Base-by-base conservation (phyloP, 306 rosid genomes). In the Rosa lucieae region DNA sequence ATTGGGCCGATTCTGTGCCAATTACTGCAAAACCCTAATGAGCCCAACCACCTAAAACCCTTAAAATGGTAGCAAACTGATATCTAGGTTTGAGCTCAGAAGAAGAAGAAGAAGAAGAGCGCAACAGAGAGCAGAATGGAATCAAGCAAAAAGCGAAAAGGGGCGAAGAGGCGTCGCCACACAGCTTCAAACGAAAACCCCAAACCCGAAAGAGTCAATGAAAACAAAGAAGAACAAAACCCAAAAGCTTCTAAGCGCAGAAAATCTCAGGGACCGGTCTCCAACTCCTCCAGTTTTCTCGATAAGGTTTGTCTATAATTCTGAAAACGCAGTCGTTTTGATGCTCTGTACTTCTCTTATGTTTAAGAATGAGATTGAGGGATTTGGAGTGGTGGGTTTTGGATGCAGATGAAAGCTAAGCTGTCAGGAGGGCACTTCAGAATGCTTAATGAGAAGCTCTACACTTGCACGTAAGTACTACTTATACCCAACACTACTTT, bases 401-500 rank as follows among this genome's bases (percentile, higher is more conserved):
- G 69, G 72, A 10, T 77, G 81, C 84, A 94, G 99, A 95, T 95
- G 99, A 89, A 86, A 62, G 98, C 92, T 10, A 88, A 89, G 80
- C 85, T 95, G 70, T 87, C 97, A 5, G 99, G 99, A 55, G 98
- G 99, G 13, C 98, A 95, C 77, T 95, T 95, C 83, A 89, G 99
- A 85, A 95, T 91, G 99, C 80, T 95, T 53, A 95, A 95, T 70
- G 99, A 95, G 84, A 95, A 95, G 90, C 93, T 95, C 74, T 95
- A 95, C 85, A 95, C 98, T 86, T 91, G 98, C 99, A 86, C 95
- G 98, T 92, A 89, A 78, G 14, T 63, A 6, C 14, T 44, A 17
- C 18, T 35, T 44, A 13, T 15, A 62, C 18, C 42, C 77, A 21
- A 21, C 37, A 32, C 29, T 21, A 29, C 11, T 17, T 76, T 62